Evolutionary conservation across 371 early-diverging fungal genomes (phyloP).

Genomic region (Circinella minor): DNA sequence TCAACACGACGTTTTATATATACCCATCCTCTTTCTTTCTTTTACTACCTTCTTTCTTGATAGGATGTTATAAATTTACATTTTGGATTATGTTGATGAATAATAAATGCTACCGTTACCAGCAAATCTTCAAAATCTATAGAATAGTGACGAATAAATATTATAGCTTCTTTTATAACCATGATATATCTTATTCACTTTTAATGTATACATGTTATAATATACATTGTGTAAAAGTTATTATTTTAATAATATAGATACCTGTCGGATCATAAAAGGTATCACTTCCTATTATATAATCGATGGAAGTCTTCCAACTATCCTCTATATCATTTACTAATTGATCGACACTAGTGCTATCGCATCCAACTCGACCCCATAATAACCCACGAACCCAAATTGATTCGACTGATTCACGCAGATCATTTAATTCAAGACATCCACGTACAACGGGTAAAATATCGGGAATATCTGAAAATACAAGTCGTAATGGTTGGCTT

Average conservation of each 20-base stretch:
- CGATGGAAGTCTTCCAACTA: slow-evolving; percentile 32
- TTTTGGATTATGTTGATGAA: slow-evolving; percentile 52
- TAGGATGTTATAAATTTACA: slow-evolving; percentile 58
- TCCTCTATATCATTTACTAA: slow-evolving; percentile 30
- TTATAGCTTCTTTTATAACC: too few species aligned
- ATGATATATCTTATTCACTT: too few species aligned
- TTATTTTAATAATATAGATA: slow-evolving; percentile 16
- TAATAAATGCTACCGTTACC: slow-evolving; percentile 48
- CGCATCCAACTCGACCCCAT: slow-evolving; percentile 51
- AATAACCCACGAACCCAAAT: slow-evolving; percentile 33
- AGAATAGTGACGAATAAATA: background rate
- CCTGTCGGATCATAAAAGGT: slow-evolving; percentile 64
- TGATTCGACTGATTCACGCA: slow-evolving; percentile 6
- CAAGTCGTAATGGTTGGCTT: slow-evolving; percentile 15
- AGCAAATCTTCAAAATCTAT: slow-evolving; percentile 62
- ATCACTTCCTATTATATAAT: slow-evolving; percentile 61
- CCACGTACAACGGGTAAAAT: slow-evolving; percentile 45
- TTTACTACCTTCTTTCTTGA: slow-evolving; percentile 47
- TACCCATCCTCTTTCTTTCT: too few species aligned
- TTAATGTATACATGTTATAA: too few species aligned
- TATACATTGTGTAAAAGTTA: too few species aligned
- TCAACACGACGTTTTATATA: background rate
- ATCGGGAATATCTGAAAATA: slow-evolving; percentile 47
- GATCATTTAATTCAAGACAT: slow-evolving; percentile 39
- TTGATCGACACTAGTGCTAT: slow-evolving; percentile 25